Conservation (phyloP, 208 protist genomes). For the Kentomonas sorsogonicus region DNA sequence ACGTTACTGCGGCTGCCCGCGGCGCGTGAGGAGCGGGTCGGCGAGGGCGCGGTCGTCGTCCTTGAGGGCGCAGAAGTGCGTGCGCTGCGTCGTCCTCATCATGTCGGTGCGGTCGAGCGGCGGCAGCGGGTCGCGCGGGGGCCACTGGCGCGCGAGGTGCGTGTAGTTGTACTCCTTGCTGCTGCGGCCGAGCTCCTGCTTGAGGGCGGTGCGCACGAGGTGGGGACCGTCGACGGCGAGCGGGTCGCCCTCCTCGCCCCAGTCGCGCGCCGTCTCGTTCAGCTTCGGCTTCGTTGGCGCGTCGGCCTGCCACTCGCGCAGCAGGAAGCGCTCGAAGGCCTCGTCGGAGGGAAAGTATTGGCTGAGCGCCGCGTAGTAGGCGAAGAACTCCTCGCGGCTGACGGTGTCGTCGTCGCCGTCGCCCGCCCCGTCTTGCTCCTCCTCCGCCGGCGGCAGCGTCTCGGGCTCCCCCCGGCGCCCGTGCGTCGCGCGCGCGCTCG, state of each 20-base stretch:
- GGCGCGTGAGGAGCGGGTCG: conserved; percentile 50
- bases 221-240: conserved; percentile 40
- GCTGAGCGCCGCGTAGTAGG: conserved; percentile 75
- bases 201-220: conserved; percentile 65
- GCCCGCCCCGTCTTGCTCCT: background rate
- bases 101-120: conserved; percentile 54
- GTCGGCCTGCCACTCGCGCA: conserved; percentile 72
- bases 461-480: background rate
- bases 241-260: conserved; percentile 66
- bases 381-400: conserved; percentile 54
- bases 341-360: conserved; percentile 47
- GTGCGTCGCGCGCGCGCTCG: background rate
- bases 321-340: conserved; percentile 55
- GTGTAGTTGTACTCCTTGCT: conserved; percentile 68
- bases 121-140: conserved; percentile 55
- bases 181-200: conserved; percentile 39
- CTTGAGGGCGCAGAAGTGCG: conserved; percentile 25
- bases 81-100: conserved; percentile 54
- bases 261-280: conserved; percentile 62
- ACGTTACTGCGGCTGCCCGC: conserved; percentile 29
- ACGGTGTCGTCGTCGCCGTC: conserved; percentile 15
- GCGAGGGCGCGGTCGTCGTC: conserved; percentile 25
- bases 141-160: conserved; percentile 71
- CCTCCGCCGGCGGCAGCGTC: conserved; percentile 9
- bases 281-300: conserved; percentile 37